Evolutionary conservation across 306 rosid species (phyloP).

Genomic region (Dryas octopetala): DNA sequence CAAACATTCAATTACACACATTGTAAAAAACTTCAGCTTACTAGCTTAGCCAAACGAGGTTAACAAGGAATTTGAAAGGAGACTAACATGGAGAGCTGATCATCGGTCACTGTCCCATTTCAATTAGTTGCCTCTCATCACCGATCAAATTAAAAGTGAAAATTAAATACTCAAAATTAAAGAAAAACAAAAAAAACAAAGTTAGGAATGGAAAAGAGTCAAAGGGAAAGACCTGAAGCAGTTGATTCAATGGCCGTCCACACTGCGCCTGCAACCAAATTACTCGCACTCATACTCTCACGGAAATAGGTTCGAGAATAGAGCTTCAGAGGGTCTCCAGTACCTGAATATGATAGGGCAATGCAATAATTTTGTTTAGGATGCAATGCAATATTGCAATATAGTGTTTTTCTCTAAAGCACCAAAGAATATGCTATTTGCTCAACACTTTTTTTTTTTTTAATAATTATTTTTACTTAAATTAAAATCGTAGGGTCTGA

Average conservation of each 20-base stretch:
- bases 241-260: conserved; percentile 49
- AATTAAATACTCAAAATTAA: neutral
- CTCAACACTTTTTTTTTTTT: no score
- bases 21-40: neutral
- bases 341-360: no score
- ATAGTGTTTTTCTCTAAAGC: no score
- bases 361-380: no score
- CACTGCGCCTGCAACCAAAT: conserved; percentile 42
- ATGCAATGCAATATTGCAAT: no score
- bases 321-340: no score
- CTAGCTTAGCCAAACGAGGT: neutral
- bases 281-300: conserved; percentile 35
- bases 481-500: no score
- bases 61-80: neutral
- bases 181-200: neutral
- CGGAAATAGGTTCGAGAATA: no score
- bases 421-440: no score
- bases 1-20: conserved; percentile 1
- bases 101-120: conserved; percentile 41
- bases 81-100: conserved; percentile 53
- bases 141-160: neutral
- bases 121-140: conserved; percentile 6
- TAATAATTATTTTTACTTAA: no score
- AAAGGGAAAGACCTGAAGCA: conserved; percentile 29
- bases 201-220: neutral